Evolutionary conservation across 345 rosid genomes (phyloP).

Genomic region (Euphorbia peplus): DNA sequence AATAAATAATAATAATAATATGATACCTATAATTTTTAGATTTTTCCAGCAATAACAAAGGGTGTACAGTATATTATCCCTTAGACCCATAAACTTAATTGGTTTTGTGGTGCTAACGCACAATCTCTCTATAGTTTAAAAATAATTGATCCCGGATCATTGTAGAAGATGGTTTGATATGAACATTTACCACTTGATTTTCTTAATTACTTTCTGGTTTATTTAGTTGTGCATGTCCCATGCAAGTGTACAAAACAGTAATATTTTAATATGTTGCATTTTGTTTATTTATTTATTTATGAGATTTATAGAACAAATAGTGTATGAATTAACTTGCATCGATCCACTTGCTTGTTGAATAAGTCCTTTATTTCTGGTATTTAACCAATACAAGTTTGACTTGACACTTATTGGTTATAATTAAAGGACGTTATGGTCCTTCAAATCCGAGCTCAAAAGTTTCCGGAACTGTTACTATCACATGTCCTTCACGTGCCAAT

Average conservation of each 20-base stretch:
- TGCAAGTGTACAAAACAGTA: slow-evolving; percentile 28
- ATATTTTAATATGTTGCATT: not conserved
- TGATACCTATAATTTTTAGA: too few relatives aligned
- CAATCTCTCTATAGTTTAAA: too few relatives aligned
- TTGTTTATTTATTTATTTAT: not conserved
- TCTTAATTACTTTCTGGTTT: not conserved
- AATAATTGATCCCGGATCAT: too few relatives aligned
- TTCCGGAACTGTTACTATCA: slow-evolving; percentile 26
- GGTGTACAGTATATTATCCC: too few relatives aligned
- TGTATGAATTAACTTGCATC: not conserved
- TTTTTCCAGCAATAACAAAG: too few relatives aligned
- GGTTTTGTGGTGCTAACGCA: too few relatives aligned
- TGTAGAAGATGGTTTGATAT: too few relatives aligned
- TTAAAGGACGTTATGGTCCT: slow-evolving; percentile 5
- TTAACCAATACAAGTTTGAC: slow-evolving; percentile 27
- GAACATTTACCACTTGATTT: not conserved
- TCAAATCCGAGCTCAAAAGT: not conserved
- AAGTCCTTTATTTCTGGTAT: slow-evolving; percentile 32
- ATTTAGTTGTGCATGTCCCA: slow-evolving; percentile 43
- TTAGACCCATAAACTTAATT: too few relatives aligned
- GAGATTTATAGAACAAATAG: not conserved
- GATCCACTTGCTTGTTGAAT: slow-evolving; percentile 16
- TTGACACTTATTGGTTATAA: not conserved
- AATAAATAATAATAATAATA: too few relatives aligned
- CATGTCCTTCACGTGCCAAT: slow-evolving; percentile 9